These are phyloP conservation scores for Tricholoma matsutake DNA, from an alignment of 768 basidiomycete genomes.

Conservation along the genomic window DNA sequence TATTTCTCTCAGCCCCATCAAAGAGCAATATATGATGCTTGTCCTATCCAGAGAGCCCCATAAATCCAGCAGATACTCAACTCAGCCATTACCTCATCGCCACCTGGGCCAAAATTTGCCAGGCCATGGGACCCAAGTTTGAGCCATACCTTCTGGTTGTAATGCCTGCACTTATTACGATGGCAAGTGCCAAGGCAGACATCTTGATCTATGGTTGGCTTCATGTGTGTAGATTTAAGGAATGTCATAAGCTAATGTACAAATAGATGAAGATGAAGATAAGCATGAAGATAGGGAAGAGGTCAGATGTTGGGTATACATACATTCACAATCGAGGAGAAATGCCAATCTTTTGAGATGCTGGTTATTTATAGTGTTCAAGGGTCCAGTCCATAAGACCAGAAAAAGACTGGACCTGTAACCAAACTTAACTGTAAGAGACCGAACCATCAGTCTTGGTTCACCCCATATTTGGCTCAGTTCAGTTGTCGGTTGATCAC, in stretches of 20 bases:
- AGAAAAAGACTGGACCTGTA: no score
- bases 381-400: no score
- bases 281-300: constrained; percentile 60
- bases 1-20: constrained; percentile 27
- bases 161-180: constrained; percentile 72
- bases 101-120: constrained; percentile 89
- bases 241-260: background rate
- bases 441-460: no score
- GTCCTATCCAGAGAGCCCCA: constrained; percentile 49
- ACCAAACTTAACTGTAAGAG: no score
- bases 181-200: constrained; percentile 80
- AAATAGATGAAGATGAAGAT: constrained; percentile 54
- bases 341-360: constrained; percentile 84
- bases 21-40: background rate
- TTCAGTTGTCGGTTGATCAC: no score
- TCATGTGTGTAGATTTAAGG: background rate
- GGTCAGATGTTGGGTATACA: constrained; percentile 75
- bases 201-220: constrained; percentile 65
- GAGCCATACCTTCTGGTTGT: constrained; percentile 84
- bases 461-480: no score
- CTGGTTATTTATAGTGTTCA: no score
- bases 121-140: constrained; percentile 80
- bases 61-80: constrained; percentile 71
- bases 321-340: constrained; percentile 81
- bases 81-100: constrained; percentile 73